Evolutionary conservation across 2,329 filamentous ascomycete species (phyloP), one percentile per base, ranked within the genome.

Genomic region (Trichophyton verrucosum): DNA sequence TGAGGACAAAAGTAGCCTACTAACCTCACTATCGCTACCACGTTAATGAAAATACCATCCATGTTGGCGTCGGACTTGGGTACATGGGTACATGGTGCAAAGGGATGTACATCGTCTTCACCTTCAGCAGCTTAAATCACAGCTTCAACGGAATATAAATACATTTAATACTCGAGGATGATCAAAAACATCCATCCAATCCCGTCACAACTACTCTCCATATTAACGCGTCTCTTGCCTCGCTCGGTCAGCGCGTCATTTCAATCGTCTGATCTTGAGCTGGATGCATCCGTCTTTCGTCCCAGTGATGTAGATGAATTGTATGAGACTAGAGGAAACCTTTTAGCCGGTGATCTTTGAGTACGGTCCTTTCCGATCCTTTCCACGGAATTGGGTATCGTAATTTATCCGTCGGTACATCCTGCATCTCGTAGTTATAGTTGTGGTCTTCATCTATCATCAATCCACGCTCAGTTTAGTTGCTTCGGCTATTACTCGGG

Each of bases 1-100:
- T 82, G 77, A 75, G 80, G 61, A 82, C 80, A 58, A 72, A 80
- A 64, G 81, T 82, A 65, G 80, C 80, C 64, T 82, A 82, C 66
- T 80, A 74, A 57, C 36, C 15, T 44, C n/a, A 6, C n/a, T 36
- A 55, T 7, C 9, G 33, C 40, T n/a, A 44, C 27, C 13, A 27
- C 13, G 9, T 42, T 56, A 61, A 66, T 58, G 58, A 38, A 38
- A 51, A 59, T 7, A 20, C 17, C 30, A 55, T 40, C 47, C 24
- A 42, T 58, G 46, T 47, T 61, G 72, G 70, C 63, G 61, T 62
- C 66, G n/a, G 51, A 20, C n/a, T 55, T 27, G 51, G 51, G 20
- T 36, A n/a, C 13, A 55, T 27, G 51, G 51, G 20, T 36, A n/a
- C 13, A 55, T 27, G 30, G 51, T 55, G 24, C 51, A 55, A 36